Evolutionary conservation across 2,329 filamentous ascomycete genomes (phyloP).

Genomic region (Grosmannia huntii): DNA sequence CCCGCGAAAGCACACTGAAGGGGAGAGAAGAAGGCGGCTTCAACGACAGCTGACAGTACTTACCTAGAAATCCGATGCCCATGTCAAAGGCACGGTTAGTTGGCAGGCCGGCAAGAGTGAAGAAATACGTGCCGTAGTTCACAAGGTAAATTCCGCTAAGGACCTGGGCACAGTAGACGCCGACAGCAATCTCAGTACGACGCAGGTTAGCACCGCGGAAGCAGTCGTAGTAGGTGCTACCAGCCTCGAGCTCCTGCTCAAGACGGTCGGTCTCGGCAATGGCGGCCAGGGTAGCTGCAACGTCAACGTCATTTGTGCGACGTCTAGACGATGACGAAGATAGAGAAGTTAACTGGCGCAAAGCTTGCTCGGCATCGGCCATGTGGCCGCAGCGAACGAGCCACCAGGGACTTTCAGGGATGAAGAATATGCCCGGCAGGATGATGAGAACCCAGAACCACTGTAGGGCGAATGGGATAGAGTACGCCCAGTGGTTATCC

Average conservation of each 20-base stretch:
- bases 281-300: conserved; percentile 35
- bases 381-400: conserved; percentile 28
- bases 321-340: no score
- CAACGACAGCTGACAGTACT: not conserved
- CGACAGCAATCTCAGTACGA: conserved; percentile 41
- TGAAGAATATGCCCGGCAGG: conserved; percentile 30
- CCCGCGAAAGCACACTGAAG: not conserved
- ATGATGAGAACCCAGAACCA: conserved; percentile 37
- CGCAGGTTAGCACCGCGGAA: conserved; percentile 35
- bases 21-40: no score
- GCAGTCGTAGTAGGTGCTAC: conserved; percentile 37
- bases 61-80: conserved; percentile 4
- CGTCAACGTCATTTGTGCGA: conserved; percentile 15
- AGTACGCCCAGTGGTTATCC: conserved; percentile 34
- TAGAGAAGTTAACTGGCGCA: conserved; percentile 29
- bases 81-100: conserved; percentile 12
- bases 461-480: conserved; percentile 34
- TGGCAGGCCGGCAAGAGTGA: conserved; percentile 19
- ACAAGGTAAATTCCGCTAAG: conserved; percentile 35
- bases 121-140: conserved; percentile 18
- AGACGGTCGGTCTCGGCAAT: conserved; percentile 47
- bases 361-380: conserved; percentile 26
- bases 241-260: conserved; percentile 37
- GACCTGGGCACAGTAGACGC: conserved; percentile 54
- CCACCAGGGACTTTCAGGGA: conserved; percentile 39